A percentile compares a stretch with the other conserved stretches of the same genome.
Conservation (phyloP, 495 filamentous ascomycete species). For the Trichoderma orchidacearum region DNA sequence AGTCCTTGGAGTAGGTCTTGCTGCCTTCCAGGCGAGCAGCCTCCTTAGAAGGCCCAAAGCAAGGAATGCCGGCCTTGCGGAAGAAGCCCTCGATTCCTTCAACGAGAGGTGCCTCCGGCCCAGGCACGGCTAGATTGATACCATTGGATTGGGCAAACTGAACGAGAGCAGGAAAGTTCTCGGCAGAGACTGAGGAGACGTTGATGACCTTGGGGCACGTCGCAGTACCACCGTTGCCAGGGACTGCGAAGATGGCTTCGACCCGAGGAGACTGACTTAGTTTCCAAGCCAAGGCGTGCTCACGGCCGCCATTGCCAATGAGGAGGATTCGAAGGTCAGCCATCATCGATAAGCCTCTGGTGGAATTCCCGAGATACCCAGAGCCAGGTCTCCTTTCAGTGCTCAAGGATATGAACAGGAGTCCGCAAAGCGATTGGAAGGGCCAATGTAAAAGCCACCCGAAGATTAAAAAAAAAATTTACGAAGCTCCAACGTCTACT, state of each 20-base stretch:
- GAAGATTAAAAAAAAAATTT: not conserved
- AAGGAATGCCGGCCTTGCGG: constrained; percentile 58
- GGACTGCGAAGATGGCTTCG: constrained; percentile 50
- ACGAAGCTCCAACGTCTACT: constrained; percentile 4
- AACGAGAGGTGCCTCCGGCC: constrained; percentile 89
- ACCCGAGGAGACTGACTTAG: constrained; percentile 64
- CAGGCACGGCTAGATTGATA: constrained; percentile 79
- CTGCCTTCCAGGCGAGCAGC: constrained; percentile 90
- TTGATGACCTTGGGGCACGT: constrained; percentile 59
- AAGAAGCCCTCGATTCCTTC: constrained; percentile 81
- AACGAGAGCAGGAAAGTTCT: constrained; percentile 68
- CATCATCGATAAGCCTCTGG: constrained; percentile 3
- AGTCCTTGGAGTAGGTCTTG: constrained; percentile 96
- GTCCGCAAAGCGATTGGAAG: not conserved
- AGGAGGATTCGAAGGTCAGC: constrained; percentile 52
- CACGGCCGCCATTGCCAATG: constrained; percentile 84
- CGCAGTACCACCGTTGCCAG: constrained; percentile 86
- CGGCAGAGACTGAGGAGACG: constrained; percentile 45
- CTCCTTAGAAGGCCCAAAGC: constrained; percentile 75
- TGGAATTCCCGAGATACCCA: not conserved
- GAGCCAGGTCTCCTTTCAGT: constrained; percentile 10
- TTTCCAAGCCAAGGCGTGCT: constrained; percentile 94
- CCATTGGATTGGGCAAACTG: constrained; percentile 54
- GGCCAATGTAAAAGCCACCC: not conserved
- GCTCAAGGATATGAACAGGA: constrained; percentile 1